Evolutionary conservation across 208 protist species (phyloP).

Genomic region (Leishmania amazonensis): DNA sequence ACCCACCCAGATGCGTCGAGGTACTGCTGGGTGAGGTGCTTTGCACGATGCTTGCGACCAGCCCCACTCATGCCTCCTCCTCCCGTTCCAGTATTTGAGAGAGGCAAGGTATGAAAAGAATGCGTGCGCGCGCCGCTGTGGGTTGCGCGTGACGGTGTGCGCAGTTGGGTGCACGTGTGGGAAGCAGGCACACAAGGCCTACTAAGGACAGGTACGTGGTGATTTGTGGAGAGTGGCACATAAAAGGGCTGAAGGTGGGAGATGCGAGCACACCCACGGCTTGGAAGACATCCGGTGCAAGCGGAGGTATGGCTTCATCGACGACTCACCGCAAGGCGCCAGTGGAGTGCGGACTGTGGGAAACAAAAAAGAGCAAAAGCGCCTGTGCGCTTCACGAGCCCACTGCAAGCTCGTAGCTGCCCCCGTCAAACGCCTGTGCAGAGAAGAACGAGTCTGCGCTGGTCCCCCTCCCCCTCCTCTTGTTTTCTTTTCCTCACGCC

Average conservation of each 20-base stretch:
- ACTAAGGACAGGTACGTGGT: neutral
- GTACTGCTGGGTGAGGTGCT: slow-evolving; percentile 82
- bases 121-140: neutral
- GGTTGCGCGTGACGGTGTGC: neutral
- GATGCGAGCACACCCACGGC: neutral
- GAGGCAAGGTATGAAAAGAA: neutral
- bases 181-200: neutral
- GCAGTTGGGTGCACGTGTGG: neutral
- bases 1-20: slow-evolving; percentile 61
- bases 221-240: neutral
- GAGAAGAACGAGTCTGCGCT: neutral
- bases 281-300: neutral
- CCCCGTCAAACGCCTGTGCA: neutral
- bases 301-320: neutral
- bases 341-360: neutral
- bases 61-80: slow-evolving; percentile 66
- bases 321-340: neutral
- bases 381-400: neutral
- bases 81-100: neutral
- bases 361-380: neutral
- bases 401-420: neutral
- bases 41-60: slow-evolving; percentile 83
- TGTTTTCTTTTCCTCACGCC: neutral
- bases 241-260: neutral
- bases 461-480: neutral